Evolutionary conservation across 2,329 filamentous ascomycete species (phyloP), one percentile per base, ranked within the genome.

Genomic region (Orbilia quercus): DNA sequence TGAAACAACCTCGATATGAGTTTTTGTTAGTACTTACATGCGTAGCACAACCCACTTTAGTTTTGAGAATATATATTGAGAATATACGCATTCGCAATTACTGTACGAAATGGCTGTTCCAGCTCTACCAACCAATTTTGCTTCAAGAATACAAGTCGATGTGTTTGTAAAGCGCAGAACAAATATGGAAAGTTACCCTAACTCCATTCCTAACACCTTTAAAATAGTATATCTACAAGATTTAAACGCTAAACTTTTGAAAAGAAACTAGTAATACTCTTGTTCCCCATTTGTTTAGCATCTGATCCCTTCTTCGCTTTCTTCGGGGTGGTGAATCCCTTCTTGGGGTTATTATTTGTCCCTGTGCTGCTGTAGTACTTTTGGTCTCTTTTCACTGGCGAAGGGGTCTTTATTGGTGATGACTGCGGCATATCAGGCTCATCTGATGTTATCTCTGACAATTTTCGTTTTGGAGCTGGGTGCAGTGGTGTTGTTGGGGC

Each of bases 221-320:
- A 16, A 40, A 40, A 40, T 14, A 40, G 6, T 34, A 34, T 34
- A 6, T 5, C 36, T 12, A 40, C 14, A 16, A 40, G 11, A 5
- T 40, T 16, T 20, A 18, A 51, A 51, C n/a, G 11, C 34, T 65
- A 72, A 23, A 60, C 84, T 78, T 83, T 84, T 44, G 79, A 81
- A 78, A 87, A 87, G 78, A 87, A 87, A 77, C 80, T 84, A 36
- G 85, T 87, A 69, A 87, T 87, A 22, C 70, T 74, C 22, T 67
- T 55, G n/a, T 78, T 84, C 79, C 73, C 78, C 77, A 65, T 76
- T 78, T 77, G 77, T 38, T 78, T 74, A 12, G 64, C 57, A 25
- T 71, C 78, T 18, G 42, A 22, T 7, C 79, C 77, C 57, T 77
- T 79, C 54, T 76, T 78, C 20, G 71, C 77, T 62, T 77, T 79